phyloP scores from a whole-genome alignment of 2,329 filamentous ascomycete species.

The Trichoderma sp. region DNA sequence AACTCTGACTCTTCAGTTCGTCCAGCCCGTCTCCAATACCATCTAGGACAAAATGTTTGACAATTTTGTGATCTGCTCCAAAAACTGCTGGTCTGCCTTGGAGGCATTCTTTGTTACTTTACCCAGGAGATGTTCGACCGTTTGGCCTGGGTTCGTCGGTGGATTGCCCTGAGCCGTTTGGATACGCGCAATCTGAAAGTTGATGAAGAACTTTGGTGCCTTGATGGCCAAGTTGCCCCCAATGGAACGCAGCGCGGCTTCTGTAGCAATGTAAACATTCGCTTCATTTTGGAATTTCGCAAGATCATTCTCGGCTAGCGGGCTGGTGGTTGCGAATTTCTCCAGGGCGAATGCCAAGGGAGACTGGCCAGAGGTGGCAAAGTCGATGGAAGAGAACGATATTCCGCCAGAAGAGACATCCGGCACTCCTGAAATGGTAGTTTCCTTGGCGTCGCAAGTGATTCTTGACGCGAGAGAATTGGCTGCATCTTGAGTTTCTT shows the following conservation, averaged over 20 bases:
- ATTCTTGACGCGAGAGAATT: neutral
- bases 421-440: neutral
- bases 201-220: neutral
- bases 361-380: neutral
- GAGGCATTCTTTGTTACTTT: neutral
- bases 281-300: neutral
- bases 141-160: neutral
- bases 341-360: neutral
- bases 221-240: neutral
- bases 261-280: neutral
- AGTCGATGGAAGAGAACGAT: neutral
- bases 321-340: neutral
- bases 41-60: neutral
- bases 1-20: neutral
- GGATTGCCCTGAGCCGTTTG: neutral
- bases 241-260: neutral
- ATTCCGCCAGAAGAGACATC: neutral
- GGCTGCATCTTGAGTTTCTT: neutral
- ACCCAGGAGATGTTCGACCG: neutral
- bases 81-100: neutral
- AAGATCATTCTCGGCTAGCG: neutral
- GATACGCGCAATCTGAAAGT: neutral
- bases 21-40: neutral
- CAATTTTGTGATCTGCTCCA: neutral
- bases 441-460: neutral